Evolutionary conservation across 2,329 filamentous ascomycete genomes (phyloP).

Genomic region (Drechslerella stenobrocha): DNA sequence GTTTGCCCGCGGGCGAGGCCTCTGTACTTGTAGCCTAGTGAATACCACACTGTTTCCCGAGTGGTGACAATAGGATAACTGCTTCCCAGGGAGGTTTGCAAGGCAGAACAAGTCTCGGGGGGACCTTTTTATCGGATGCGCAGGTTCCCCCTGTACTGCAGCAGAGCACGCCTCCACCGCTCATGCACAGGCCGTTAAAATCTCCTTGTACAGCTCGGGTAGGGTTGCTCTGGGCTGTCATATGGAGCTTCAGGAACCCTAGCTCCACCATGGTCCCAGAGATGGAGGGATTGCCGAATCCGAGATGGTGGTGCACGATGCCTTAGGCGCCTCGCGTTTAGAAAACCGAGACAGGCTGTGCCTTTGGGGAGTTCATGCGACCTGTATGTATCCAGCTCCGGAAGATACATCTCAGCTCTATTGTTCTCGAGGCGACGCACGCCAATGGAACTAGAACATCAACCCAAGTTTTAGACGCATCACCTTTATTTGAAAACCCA

Average conservation of each 20-base stretch:
- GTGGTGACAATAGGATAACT: slow-evolving; percentile 12
- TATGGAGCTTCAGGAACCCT: slow-evolving; percentile 16
- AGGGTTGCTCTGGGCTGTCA: slow-evolving; percentile 35
- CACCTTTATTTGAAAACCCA: slow-evolving; percentile 41
- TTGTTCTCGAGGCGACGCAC: slow-evolving; percentile 34
- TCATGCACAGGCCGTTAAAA: slow-evolving; percentile 33
- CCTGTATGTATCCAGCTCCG: slow-evolving; percentile 20
- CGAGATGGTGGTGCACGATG: slow-evolving; percentile 21
- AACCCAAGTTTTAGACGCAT: too few species aligned
- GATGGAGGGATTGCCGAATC: background rate
- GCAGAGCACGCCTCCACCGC: slow-evolving; percentile 30
- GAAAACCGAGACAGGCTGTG: slow-evolving; percentile 26
- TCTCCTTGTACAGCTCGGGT: slow-evolving; percentile 30
- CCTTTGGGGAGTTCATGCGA: slow-evolving; percentile 29
- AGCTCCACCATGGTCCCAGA: background rate
- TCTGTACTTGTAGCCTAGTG: slow-evolving; percentile 8
- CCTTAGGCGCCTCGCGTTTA: slow-evolving; percentile 43
- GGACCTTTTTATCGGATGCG: slow-evolving; percentile 20
- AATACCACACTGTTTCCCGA: slow-evolving; percentile 5
- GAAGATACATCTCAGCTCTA: slow-evolving; percentile 31
- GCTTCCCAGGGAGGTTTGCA: slow-evolving; percentile 15
- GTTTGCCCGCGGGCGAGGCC: slow-evolving; percentile 10
- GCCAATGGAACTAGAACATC: slow-evolving; percentile 23
- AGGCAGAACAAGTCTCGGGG: slow-evolving; percentile 35
- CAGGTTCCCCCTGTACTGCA: slow-evolving; percentile 11